Conservation (phyloP, 441 rosid genomes). For the Sinapis alba region DNA sequence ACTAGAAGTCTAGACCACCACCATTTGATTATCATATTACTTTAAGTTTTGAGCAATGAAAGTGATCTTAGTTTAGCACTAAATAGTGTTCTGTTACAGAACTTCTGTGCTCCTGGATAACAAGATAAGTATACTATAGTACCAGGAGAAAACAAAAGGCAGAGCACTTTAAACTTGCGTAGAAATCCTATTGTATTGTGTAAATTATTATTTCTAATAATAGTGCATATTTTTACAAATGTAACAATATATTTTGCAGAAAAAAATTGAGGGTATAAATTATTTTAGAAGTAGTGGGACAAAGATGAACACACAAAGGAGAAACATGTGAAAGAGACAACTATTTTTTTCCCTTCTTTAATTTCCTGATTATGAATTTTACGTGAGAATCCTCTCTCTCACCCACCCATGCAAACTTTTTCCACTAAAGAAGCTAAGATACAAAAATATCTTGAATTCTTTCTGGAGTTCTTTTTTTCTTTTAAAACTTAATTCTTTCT, state of each 20-base stretch:
- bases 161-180: background rate
- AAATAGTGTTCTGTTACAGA: background rate
- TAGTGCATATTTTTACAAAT: background rate
- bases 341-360: slow-evolving; percentile 11
- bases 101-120: background rate
- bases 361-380: slow-evolving; percentile 2
- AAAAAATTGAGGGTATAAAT: background rate
- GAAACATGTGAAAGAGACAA: slow-evolving; percentile 13
- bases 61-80: background rate
- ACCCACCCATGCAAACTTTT: slow-evolving; percentile 2
- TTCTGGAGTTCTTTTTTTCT: background rate
- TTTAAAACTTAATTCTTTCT: background rate
- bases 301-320: slow-evolving; percentile 10
- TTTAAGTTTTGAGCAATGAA: background rate
- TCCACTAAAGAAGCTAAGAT: background rate
- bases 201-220: background rate
- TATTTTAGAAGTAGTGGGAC: background rate
- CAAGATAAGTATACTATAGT: background rate
- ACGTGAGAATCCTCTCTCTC: background rate
- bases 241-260: background rate
- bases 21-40: background rate
- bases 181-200: background rate
- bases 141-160: background rate
- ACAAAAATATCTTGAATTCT: background rate
- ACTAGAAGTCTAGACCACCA: background rate